Evolutionary conservation across 192 early-diverging fungal species (phyloP).

Genomic region (Backusella morwellensis): DNA sequence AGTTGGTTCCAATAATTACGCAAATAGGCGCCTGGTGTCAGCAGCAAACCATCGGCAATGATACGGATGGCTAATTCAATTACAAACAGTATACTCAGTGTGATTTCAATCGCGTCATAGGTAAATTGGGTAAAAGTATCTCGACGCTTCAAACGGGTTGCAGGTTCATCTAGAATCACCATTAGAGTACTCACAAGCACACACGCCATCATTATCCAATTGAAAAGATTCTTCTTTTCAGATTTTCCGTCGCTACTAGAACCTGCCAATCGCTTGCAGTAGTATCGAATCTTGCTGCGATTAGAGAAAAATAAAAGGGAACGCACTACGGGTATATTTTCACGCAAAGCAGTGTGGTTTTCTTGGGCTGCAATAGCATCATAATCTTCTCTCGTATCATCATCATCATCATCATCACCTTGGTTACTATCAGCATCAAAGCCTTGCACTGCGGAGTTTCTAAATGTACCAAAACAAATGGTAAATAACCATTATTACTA

Average conservation of each 20-base stretch:
- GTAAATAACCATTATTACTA: background rate
- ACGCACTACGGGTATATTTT: background rate
- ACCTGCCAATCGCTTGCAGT: constrained; percentile 40
- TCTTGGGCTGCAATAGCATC: constrained; percentile 31
- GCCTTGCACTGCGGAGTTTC: background rate
- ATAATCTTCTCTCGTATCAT: constrained; percentile 25
- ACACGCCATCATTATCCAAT: constrained; percentile 46
- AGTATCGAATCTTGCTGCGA: constrained; percentile 39
- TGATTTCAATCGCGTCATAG: constrained; percentile 34
- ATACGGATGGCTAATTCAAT: constrained; percentile 49
- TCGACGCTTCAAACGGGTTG: constrained; percentile 13
- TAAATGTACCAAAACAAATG: background rate
- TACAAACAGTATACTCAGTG: constrained; percentile 41
- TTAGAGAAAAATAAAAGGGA: constrained; percentile 51
- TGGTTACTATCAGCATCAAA: background rate
- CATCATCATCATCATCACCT: constrained; percentile 4
- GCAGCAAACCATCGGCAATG: constrained; percentile 54
- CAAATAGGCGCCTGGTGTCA: constrained; percentile 51
- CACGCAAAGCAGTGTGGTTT: constrained; percentile 15
- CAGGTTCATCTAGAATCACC: constrained; percentile 31
- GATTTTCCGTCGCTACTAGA: constrained; percentile 33
- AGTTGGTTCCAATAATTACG: constrained; percentile 49
- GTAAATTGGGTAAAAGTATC: constrained; percentile 10
- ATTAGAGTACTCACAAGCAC: constrained; percentile 39
- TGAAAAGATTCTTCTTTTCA: constrained; percentile 41